These are phyloP conservation scores for Agastache rugosa DNA, from an alignment of 257 asterid genomes.

Conservation along the genomic window DNA sequence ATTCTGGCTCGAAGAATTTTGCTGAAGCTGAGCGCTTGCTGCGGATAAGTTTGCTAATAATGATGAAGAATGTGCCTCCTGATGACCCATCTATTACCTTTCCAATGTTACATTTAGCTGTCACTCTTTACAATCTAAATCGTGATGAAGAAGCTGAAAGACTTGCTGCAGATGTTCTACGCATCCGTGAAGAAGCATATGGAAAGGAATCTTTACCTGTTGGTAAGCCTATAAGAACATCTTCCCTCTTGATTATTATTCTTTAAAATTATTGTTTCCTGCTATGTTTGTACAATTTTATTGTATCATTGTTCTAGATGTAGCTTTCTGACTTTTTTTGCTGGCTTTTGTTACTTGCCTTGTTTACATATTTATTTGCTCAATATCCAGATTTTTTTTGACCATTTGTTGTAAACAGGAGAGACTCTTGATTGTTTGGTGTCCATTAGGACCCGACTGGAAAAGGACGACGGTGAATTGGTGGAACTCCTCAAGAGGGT, in stretches of 20 bases:
- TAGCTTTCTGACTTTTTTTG: background rate
- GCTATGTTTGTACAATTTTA: background rate
- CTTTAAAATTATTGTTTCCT: background rate
- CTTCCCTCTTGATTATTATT: slow-evolving; percentile 7
- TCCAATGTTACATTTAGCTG: slow-evolving; percentile 87
- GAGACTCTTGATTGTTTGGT: slow-evolving; percentile 98
- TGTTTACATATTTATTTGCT: background rate
- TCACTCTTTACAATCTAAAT: slow-evolving; percentile 67
- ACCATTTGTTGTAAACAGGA: slow-evolving; percentile 50
- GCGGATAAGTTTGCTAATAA: slow-evolving; percentile 69
- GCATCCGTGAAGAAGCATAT: slow-evolving; percentile 75
- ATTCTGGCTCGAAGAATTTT: slow-evolving; percentile 75
- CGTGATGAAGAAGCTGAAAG: slow-evolving; percentile 87
- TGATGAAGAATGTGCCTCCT: slow-evolving; percentile 62
- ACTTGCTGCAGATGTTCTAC: slow-evolving; percentile 68
- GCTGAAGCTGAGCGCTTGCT: slow-evolving; percentile 90
- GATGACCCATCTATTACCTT: slow-evolving; percentile 85
- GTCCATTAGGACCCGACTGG: slow-evolving; percentile 68
- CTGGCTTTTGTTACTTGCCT: background rate
- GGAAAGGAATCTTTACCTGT: slow-evolving; percentile 88
- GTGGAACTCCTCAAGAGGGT: slow-evolving; percentile 75
- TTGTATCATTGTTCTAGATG: background rate
- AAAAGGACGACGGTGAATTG: slow-evolving; percentile 62
- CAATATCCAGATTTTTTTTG: background rate
- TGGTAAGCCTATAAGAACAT: slow-evolving; percentile 57